Evolutionary conservation across 148 eudicot species (phyloP).

Genomic region (Bassia scoparia): DNA sequence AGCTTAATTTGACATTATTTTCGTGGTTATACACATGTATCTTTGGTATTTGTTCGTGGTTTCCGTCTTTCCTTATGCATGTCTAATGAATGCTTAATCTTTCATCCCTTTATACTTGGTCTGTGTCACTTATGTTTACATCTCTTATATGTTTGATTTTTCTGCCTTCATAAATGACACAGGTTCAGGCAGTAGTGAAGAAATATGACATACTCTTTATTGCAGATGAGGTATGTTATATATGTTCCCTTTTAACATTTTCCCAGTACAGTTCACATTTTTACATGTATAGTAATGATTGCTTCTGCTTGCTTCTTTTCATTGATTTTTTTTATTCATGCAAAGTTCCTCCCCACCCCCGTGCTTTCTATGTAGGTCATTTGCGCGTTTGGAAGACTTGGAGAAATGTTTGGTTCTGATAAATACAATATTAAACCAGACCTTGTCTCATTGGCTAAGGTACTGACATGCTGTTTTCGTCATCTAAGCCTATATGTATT

Average conservation of each 20-base stretch:
- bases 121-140: background rate
- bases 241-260: background rate
- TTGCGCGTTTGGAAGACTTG: conserved; percentile 98
- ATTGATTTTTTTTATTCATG: conserved; percentile 7
- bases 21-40: conserved; percentile 3
- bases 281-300: background rate
- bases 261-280: background rate
- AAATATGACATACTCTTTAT: conserved; percentile 89
- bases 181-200: conserved; percentile 90
- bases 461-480: conserved; percentile 19
- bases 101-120: too few species aligned
- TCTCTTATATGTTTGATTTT: background rate
- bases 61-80: too few species aligned
- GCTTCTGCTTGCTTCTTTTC: background rate
- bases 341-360: conserved; percentile 6
- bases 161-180: conserved; percentile 20
- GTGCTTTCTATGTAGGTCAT: conserved; percentile 49
- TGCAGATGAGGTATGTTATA: conserved; percentile 79
- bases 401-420: conserved; percentile 90
- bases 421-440: conserved; percentile 90
- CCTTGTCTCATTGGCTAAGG: conserved; percentile 94
- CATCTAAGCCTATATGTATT: conserved; percentile 3
- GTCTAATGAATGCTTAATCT: too few species aligned
- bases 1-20: background rate
- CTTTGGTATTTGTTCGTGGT: background rate